These are phyloP conservation scores for Megacollybia platyphylla DNA, from an alignment of 1,284 basidiomycete species.

Conservation along the genomic window DNA sequence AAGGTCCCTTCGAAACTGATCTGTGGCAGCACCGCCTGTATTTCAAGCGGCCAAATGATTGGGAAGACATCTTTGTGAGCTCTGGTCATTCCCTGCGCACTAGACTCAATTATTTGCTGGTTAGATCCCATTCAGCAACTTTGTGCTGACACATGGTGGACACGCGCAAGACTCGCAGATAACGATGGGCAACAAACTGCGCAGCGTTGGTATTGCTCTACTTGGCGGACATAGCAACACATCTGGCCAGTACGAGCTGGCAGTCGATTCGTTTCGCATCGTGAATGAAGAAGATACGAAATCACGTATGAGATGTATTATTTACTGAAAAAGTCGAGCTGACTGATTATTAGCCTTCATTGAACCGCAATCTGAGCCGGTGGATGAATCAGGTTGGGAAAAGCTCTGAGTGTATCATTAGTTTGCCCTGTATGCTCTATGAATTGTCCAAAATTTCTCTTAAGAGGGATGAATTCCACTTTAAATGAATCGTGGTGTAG, in stretches of 20 bases:
- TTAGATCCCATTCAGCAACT: constrained; percentile 72
- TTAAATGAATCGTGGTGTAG: neutral
- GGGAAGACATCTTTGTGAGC: constrained; percentile 79
- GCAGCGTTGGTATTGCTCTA: constrained; percentile 75
- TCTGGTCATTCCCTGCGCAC: constrained; percentile 1
- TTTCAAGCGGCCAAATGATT: constrained; percentile 56
- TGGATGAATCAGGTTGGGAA: neutral
- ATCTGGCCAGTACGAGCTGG: constrained; percentile 63
- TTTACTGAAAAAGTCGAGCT: neutral
- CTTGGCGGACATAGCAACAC: constrained; percentile 67
- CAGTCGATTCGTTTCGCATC: constrained; percentile 58
- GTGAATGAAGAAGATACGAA: constrained; percentile 36
- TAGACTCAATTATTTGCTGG: constrained; percentile 5
- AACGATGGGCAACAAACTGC: constrained; percentile 64
- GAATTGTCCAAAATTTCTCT: neutral
- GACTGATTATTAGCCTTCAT: neutral
- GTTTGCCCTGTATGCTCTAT: neutral
- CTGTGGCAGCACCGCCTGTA: constrained; percentile 85
- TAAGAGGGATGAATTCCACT: neutral
- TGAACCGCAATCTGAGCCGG: neutral
- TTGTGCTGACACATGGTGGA: constrained; percentile 77
- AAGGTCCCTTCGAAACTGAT: constrained; percentile 66
- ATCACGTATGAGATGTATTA: constrained; percentile 1
- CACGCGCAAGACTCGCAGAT: constrained; percentile 60
- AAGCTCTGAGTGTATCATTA: neutral